Evolutionary conservation across 441 rosid genomes (phyloP).

Genomic region (Bocquillonia castaneifolia): DNA sequence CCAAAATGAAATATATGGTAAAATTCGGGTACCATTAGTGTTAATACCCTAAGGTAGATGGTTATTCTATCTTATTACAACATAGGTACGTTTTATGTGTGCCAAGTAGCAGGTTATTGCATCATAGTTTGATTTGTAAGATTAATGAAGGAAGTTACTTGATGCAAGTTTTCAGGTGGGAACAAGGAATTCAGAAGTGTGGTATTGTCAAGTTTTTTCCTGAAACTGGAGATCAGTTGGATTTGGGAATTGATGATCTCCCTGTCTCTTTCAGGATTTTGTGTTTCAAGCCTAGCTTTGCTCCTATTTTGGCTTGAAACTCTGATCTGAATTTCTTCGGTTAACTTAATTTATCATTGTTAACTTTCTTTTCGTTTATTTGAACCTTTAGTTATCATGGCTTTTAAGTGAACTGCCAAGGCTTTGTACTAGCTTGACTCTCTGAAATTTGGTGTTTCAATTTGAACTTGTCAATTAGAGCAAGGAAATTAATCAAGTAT

Average conservation of each 20-base stretch:
- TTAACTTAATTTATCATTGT: neutral
- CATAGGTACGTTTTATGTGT: neutral
- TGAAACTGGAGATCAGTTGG: neutral
- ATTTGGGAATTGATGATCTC: neutral
- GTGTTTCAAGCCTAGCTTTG: constrained; percentile 9
- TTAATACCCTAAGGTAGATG: too few species aligned
- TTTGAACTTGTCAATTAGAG: too few species aligned
- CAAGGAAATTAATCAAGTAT: too few species aligned
- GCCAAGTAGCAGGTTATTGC: neutral
- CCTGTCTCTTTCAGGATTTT: constrained; percentile 9
- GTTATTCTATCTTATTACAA: neutral
- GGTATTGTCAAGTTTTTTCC: neutral
- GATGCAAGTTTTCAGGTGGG: constrained; percentile 13
- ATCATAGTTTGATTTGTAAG: constrained; percentile 5
- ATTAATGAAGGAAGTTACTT: neutral
- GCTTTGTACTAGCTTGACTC: too few species aligned
- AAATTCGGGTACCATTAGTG: too few species aligned
- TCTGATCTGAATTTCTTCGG: too few species aligned
- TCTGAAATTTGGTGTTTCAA: too few species aligned
- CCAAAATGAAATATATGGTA: too few species aligned
- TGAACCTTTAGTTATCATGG: too few species aligned
- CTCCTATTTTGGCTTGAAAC: neutral
- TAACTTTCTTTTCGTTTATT: neutral
- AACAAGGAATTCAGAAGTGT: neutral
- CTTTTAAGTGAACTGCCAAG: too few species aligned